Evolutionary conservation across 2,329 filamentous ascomycete genomes (phyloP).

Genomic region (Arthroderma uncinatum): DNA sequence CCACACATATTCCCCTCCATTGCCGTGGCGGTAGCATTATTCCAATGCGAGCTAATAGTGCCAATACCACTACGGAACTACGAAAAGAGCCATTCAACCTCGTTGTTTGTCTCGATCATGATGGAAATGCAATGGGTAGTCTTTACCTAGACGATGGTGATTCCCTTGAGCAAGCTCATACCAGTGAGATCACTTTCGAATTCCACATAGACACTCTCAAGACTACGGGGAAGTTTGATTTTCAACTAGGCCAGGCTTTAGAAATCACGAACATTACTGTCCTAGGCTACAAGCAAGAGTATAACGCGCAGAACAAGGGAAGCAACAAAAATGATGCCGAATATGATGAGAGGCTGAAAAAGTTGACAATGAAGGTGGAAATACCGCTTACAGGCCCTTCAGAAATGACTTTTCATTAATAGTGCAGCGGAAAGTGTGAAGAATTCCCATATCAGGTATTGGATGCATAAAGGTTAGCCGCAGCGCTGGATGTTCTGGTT

Average conservation of each 20-base stretch:
- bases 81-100: constrained; percentile 57
- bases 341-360: constrained; percentile 7
- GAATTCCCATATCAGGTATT: not conserved
- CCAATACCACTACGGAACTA: constrained; percentile 51
- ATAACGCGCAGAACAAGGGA: not conserved
- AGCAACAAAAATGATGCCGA: not conserved
- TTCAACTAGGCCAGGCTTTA: constrained; percentile 21
- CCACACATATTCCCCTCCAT: constrained; percentile 50
- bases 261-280: constrained; percentile 43
- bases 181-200: constrained; percentile 45
- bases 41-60: constrained; percentile 43
- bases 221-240: constrained; percentile 12
- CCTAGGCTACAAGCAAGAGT: constrained; percentile 28
- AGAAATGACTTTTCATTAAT: constrained; percentile 5
- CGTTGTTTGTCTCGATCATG: constrained; percentile 52
- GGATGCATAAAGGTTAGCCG: too few relatives aligned
- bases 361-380: constrained; percentile 5
- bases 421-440: not conserved
- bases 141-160: constrained; percentile 73
- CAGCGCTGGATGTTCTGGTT: too few relatives aligned
- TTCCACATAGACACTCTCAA: constrained; percentile 40
- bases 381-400: constrained; percentile 9
- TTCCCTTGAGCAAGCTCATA: constrained; percentile 47
- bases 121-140: constrained; percentile 54
- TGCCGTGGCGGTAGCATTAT: constrained; percentile 51